Conservation (phyloP, 1,284 basidiomycete genomes). For the Abortiporus biennis region DNA sequence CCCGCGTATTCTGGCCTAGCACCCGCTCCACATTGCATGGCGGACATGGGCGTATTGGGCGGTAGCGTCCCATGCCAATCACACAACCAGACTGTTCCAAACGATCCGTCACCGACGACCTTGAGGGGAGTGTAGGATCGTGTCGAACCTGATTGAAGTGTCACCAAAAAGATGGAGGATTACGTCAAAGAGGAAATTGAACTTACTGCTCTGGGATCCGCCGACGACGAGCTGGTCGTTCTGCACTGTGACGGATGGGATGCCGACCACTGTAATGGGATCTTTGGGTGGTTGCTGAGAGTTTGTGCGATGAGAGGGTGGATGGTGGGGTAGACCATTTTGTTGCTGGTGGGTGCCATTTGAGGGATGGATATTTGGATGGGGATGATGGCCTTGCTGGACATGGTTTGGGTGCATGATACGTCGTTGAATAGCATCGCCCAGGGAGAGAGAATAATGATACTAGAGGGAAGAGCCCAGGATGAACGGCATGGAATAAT, state of each 20-base stretch:
- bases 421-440: slow-evolving; percentile 47
- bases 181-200: slow-evolving; percentile 8
- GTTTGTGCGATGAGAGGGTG: slow-evolving; percentile 17
- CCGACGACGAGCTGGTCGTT: slow-evolving; percentile 65
- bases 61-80: slow-evolving; percentile 98
- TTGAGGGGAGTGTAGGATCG: slow-evolving; percentile 62
- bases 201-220: slow-evolving; percentile 17
- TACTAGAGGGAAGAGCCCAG: slow-evolving; percentile 22
- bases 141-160: slow-evolving; percentile 28
- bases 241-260: slow-evolving; percentile 68
- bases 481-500: slow-evolving; percentile 15
- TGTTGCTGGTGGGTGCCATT: slow-evolving; percentile 21
- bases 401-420: slow-evolving; percentile 63
- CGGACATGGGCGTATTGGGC: slow-evolving; percentile 79
- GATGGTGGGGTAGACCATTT: slow-evolving; percentile 21
- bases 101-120: slow-evolving; percentile 92
- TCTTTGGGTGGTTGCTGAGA: slow-evolving; percentile 38
- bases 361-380: slow-evolving; percentile 23
- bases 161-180: background rate
- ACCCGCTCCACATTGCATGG: slow-evolving; percentile 87
- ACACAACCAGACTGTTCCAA: slow-evolving; percentile 97
- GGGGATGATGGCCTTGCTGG: slow-evolving; percentile 39
- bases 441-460: slow-evolving; percentile 22
- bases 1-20: slow-evolving; percentile 92
- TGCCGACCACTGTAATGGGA: slow-evolving; percentile 56